Conservation (phyloP, 192 early-diverging fungal genomes). For the Backusella morwellensis region DNA sequence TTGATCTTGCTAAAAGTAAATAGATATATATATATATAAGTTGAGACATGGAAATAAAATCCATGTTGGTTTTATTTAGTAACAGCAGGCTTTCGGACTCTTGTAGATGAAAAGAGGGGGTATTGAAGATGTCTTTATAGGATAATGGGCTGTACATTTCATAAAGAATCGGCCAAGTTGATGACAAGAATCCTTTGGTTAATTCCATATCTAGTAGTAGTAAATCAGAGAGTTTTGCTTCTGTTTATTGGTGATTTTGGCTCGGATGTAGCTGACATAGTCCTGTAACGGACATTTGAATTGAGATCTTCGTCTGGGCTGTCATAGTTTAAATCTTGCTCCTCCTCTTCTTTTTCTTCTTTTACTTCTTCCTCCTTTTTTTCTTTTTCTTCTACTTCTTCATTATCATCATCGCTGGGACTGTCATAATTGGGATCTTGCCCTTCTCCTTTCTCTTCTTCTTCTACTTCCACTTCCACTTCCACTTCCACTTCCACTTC, state of each 20-base stretch:
- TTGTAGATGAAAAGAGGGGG: neutral
- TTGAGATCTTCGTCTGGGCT: neutral
- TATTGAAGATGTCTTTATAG: neutral
- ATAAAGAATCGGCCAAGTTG: neutral
- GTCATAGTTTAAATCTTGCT: neutral
- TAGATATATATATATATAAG: too few species aligned
- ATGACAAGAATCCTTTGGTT: neutral
- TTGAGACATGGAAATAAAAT: neutral
- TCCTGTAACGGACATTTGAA: neutral
- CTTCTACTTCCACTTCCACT: too few species aligned
- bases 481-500: too few species aligned
- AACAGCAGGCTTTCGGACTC: neutral
- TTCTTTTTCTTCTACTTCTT: neutral
- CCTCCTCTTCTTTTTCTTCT: neutral
- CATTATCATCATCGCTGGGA: neutral
- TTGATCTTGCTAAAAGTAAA: neutral
- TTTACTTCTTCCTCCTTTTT: neutral
- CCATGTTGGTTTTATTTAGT: too few species aligned
- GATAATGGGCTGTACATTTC: neutral
- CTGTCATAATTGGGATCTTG: too few species aligned
- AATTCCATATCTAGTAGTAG: neutral
- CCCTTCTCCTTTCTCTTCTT: too few species aligned
- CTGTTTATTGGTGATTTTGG: neutral
- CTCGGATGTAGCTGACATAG: neutral
- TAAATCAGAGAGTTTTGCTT: neutral